Percentiles rank a stretch among this genome's conserved stretches.
phyloP scores from a whole-genome alignment of 108 stramenopile species.

The Bacterosira constricta region DNA sequence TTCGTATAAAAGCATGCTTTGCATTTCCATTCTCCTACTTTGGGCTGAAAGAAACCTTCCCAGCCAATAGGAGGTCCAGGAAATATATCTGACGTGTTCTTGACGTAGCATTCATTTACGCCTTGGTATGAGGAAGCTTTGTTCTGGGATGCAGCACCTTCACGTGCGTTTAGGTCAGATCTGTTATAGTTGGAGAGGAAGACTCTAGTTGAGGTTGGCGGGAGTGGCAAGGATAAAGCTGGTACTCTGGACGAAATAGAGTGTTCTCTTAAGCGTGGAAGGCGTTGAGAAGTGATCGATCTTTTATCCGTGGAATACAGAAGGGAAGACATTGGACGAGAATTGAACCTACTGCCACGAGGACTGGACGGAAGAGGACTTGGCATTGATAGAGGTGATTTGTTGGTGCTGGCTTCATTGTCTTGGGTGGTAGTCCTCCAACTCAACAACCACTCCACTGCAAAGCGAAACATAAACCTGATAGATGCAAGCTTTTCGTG shows the following conservation, averaged over 20 bases:
- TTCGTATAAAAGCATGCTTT: conserved; percentile 16
- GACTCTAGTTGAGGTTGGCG: background rate
- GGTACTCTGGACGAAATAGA: background rate
- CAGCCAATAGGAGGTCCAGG: conserved; percentile 14
- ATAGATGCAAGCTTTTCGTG: background rate
- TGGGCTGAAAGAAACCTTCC: conserved; percentile 15
- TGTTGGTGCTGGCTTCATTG: background rate
- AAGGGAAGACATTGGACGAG: background rate
- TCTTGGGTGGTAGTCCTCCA: background rate
- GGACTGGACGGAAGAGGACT: no score
- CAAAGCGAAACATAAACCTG: background rate
- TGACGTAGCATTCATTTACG: background rate
- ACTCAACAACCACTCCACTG: background rate
- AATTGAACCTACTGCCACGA: no score
- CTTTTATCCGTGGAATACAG: background rate
- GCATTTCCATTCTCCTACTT: conserved; percentile 30
- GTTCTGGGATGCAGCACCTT: background rate
- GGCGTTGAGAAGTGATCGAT: background rate
- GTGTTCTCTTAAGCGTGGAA: background rate
- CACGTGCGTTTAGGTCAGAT: background rate
- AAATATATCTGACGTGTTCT: background rate
- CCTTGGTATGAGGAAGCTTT: no score
- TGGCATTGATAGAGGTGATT: background rate
- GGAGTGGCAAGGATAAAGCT: background rate
- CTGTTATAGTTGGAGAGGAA: background rate